Conservation (phyloP, 306 rosid species). For the Cicer yamashitae region DNA sequence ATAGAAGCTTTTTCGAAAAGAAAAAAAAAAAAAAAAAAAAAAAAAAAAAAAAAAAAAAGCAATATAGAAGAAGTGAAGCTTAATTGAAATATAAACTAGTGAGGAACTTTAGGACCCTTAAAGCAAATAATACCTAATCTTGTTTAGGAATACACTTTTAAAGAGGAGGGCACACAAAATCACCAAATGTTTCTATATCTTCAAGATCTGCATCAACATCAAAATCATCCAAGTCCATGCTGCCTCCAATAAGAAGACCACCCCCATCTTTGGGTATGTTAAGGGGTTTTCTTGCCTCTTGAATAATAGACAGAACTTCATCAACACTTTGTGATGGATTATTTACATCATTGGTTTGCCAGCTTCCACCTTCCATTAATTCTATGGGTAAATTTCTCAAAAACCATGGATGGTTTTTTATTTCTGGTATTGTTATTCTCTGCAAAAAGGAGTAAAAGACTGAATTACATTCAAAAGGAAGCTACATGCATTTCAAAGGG, state of each 20-base stretch:
- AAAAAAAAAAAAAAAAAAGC: neutral
- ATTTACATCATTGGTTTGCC: slow-evolving; percentile 67
- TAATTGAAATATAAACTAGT: slow-evolving; percentile 20
- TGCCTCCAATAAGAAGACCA: slow-evolving; percentile 54
- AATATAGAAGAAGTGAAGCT: slow-evolving; percentile 37
- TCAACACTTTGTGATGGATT: slow-evolving; percentile 68
- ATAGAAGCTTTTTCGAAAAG: neutral
- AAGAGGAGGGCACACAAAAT: slow-evolving; percentile 60
- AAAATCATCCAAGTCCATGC: slow-evolving; percentile 80
- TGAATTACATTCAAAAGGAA: slow-evolving; percentile 26
- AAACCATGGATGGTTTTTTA: slow-evolving; percentile 80
- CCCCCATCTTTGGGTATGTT: slow-evolving; percentile 49
- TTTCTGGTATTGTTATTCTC: slow-evolving; percentile 82
- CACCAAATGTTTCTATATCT: slow-evolving; percentile 70
- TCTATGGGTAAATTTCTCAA: slow-evolving; percentile 72
- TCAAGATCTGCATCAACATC: slow-evolving; percentile 68
- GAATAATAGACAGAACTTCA: slow-evolving; percentile 69
- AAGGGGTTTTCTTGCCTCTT: slow-evolving; percentile 67
- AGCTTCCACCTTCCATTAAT: slow-evolving; percentile 72
- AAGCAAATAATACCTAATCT: neutral
- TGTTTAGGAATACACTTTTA: slow-evolving; percentile 45
- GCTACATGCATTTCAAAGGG: slow-evolving; percentile 34
- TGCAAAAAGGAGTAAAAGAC: slow-evolving; percentile 46
- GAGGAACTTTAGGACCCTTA: slow-evolving; percentile 27
- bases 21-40: neutral